These are phyloP conservation scores for Picea glauca DNA, from an alignment of 75 land plant genomes.

Conservation along the genomic window DNA sequence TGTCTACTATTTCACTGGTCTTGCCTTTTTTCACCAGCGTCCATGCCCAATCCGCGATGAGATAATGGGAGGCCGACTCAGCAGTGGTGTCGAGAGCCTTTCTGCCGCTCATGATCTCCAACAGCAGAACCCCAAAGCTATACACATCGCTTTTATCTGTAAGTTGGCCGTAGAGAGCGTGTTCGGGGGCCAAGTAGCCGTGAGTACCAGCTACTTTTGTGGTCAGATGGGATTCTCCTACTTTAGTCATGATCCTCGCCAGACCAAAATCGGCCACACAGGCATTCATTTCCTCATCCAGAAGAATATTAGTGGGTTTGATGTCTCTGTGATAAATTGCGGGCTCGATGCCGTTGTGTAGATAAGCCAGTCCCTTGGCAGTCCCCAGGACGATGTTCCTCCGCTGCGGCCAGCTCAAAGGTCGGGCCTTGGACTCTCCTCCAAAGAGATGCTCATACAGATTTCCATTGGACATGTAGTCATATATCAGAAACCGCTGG, in stretches of 20 bases:
- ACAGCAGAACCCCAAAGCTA: slow-evolving; percentile 33
- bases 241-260: slow-evolving; percentile 16
- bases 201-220: slow-evolving; percentile 34
- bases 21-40: slow-evolving; percentile 22
- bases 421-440: background rate
- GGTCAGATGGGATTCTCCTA: slow-evolving; percentile 24
- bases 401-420: slow-evolving; percentile 32
- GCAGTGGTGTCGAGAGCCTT: slow-evolving; percentile 12
- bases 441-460: slow-evolving; percentile 2
- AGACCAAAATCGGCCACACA: slow-evolving; percentile 53
- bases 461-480: slow-evolving; percentile 27
- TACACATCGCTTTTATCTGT: slow-evolving; percentile 36
- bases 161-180: slow-evolving; percentile 39
- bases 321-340: slow-evolving; percentile 47
- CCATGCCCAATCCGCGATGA: slow-evolving; percentile 44
- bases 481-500: slow-evolving; percentile 25
- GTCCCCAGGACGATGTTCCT: slow-evolving; percentile 38
- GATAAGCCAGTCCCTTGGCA: slow-evolving; percentile 42
- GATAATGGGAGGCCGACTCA: background rate
- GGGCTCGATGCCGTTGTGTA: slow-evolving; percentile 41
- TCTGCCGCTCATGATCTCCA: slow-evolving; percentile 41
- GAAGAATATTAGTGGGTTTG: slow-evolving; percentile 47
- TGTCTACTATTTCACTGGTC: slow-evolving; percentile 17
- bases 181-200: slow-evolving; percentile 35
- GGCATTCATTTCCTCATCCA: slow-evolving; percentile 42